Percentiles rank a stretch among this genome's conserved stretches.
phyloP scores from a whole-genome alignment of 768 basidiomycete species.

The Podaxis sp. region DNA sequence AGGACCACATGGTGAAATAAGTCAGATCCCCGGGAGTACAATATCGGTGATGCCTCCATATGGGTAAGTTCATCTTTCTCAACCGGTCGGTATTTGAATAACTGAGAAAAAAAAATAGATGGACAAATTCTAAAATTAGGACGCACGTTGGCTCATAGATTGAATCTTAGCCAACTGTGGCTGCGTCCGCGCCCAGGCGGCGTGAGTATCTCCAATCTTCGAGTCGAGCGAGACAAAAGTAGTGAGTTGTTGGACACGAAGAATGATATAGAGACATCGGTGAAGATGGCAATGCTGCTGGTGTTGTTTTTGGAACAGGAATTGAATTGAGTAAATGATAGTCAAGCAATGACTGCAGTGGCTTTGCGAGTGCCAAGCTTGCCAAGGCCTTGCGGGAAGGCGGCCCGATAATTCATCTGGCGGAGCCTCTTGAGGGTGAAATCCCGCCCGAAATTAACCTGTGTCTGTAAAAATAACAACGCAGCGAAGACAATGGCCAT shows the following conservation, averaged over 20 bases:
- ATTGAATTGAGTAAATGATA: too few species aligned
- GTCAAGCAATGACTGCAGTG: too few species aligned
- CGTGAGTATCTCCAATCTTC: background rate
- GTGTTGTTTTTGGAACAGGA: too few species aligned
- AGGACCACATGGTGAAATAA: background rate
- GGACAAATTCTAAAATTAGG: background rate
- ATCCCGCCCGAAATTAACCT: too few species aligned
- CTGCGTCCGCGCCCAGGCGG: background rate
- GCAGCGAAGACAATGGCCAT: too few species aligned
- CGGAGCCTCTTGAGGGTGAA: too few species aligned
- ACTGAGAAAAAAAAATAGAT: background rate
- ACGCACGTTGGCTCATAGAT: slow-evolving; percentile 5
- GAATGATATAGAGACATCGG: background rate
- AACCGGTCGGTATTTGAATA: background rate
- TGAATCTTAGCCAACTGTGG: background rate
- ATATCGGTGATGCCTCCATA: slow-evolving; percentile 5
- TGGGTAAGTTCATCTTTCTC: background rate
- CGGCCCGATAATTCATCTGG: too few species aligned
- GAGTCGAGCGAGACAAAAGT: background rate
- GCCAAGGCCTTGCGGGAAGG: too few species aligned
- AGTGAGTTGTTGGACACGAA: background rate
- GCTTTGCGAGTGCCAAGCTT: too few species aligned
- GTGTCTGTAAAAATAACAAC: too few species aligned
- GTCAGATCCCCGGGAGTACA: background rate
- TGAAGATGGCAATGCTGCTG: background rate